Base-by-base conservation (phyloP, 495 filamentous ascomycete species). In the Pseudevernia furfuracea region DNA sequence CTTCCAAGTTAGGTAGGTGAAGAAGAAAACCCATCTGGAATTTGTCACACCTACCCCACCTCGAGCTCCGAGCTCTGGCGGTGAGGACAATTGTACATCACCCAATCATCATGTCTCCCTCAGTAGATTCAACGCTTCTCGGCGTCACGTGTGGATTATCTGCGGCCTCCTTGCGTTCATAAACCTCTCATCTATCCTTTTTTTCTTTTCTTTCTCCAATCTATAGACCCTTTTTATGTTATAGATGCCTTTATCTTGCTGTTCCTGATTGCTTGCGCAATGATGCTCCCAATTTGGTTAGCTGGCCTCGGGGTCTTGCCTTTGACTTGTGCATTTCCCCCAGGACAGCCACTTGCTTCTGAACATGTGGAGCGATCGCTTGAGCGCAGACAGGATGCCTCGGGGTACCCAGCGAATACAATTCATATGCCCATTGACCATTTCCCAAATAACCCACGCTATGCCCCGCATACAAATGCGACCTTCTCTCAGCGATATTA, bases 401-500 rank as follows among this genome's bases (percentile, higher is more conserved):
- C 62, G 19, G 4, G 6, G 25, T 64, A 64, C 56, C 62, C 38
- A 44, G 46, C 41, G 19, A 38, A 62, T 60, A 65, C 30, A 0
- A 53, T 62, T 53, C 37, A 61, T 43, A 52, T 65, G 21, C 60
- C 75, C 68, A 77, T 80, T 60, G 76, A 79, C 55, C 78, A 80
- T 65, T 78, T 78, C 55, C 77, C 75, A 41, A 61, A 76, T 30
- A 68, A 53, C 38, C 60, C 67, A 49, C 66, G 68, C n/a, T 79
- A 76, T 69, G 68, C 59, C 36, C 68, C 72, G 36, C 68, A 78
- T 55, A 70, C 71, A 55, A 73, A 71, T 60, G 75, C 67, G 21
- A 80, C 76, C 23, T 79, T 80, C 58, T 73, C 70, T 36, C 76
- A 79, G 69, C 71, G 77, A 68, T 80, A 78, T 58, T 78, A 77